phyloP scores from a whole-genome alignment of 2,329 filamentous ascomycete species.

The Ceratocystis eucalypticola region DNA sequence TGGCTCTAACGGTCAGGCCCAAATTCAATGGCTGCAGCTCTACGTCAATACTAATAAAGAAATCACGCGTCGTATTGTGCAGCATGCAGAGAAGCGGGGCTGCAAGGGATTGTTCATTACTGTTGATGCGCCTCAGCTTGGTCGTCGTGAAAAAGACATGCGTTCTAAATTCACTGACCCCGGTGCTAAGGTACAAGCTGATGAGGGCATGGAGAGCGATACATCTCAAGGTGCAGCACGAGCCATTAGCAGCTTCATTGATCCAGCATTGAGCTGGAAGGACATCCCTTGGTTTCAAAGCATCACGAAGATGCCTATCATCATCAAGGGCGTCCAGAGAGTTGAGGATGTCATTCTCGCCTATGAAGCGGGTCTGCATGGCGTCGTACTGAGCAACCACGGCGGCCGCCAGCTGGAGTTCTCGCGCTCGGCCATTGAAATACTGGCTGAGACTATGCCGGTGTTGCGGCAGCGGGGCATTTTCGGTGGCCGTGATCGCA shows the following conservation, averaged over 20 bases:
- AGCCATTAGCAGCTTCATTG: conserved; percentile 93
- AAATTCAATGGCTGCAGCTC: conserved; percentile 92
- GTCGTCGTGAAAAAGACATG: conserved; percentile 95
- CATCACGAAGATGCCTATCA: conserved; percentile 87
- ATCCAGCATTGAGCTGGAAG: conserved; percentile 83
- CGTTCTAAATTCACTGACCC: conserved; percentile 76
- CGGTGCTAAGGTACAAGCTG: conserved; percentile 65
- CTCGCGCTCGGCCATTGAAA: conserved; percentile 74
- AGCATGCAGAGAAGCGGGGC: conserved; percentile 81
- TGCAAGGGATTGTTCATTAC: conserved; percentile 97
- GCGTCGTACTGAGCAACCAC: conserved; percentile 90
- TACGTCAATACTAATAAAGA: conserved; percentile 93
- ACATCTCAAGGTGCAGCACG: conserved; percentile 83
- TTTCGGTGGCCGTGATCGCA: conserved; percentile 39
- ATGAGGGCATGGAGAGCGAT: conserved; percentile 56
- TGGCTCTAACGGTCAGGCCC: conserved; percentile 41
- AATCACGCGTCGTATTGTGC: conserved; percentile 78
- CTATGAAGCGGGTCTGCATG: conserved; percentile 68
- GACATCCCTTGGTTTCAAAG: conserved; percentile 86
- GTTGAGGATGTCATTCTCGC: conserved; percentile 88
- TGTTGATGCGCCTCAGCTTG: conserved; percentile 90
- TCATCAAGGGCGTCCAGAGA: conserved; percentile 91
- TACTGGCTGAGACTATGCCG: conserved; percentile 87
- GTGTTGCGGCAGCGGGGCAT: conserved; percentile 60
- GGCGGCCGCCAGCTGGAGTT: conserved; percentile 90